Conservation (phyloP, 805 yeast genomes). For the Lipomyces lipofer region DNA sequence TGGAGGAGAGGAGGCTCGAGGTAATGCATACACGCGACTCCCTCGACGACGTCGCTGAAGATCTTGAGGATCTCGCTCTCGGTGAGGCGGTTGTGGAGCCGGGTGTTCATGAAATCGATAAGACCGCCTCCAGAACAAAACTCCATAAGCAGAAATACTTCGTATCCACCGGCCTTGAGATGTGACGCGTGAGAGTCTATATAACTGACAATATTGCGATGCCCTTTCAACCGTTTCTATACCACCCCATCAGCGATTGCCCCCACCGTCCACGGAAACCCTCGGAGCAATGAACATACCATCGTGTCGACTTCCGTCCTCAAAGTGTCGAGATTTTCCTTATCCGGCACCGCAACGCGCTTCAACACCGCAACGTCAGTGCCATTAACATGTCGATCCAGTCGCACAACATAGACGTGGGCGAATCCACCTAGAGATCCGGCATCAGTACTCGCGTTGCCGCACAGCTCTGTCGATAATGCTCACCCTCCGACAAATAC, state of each 20-base stretch:
- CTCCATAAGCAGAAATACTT: slow-evolving; percentile 91
- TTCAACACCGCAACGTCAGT: slow-evolving; percentile 73
- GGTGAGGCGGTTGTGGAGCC: slow-evolving; percentile 72
- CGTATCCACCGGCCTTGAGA: slow-evolving; percentile 59
- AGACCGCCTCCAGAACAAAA: slow-evolving; percentile 84
- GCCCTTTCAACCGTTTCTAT: slow-evolving; percentile 69
- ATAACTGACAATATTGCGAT: slow-evolving; percentile 79
- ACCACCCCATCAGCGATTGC: too few relatives aligned
- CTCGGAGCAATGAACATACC: slow-evolving; percentile 42
- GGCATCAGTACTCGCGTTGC: not conserved
- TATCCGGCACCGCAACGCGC: slow-evolving; percentile 93
- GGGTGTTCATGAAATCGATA: slow-evolving; percentile 82
- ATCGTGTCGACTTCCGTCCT: slow-evolving; percentile 97
- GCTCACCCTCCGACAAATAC: slow-evolving; percentile 72
- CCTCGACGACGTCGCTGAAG: slow-evolving; percentile 77
- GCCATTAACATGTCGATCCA: slow-evolving; percentile 60
- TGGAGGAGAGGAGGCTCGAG: slow-evolving; percentile 70
- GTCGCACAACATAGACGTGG: slow-evolving; percentile 80
- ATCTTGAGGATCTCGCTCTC: slow-evolving; percentile 79
- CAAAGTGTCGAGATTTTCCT: slow-evolving; percentile 73
- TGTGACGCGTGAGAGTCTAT: slow-evolving; percentile 94
- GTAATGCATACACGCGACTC: slow-evolving; percentile 82
- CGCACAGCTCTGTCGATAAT: not conserved
- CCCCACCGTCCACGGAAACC: too few relatives aligned
- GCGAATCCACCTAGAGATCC: slow-evolving; percentile 76